Percentiles rank a stretch among this genome's conserved stretches.
phyloP scores from a whole-genome alignment of 495 filamentous ascomycete genomes.

The Margaritispora aquatica region DNA sequence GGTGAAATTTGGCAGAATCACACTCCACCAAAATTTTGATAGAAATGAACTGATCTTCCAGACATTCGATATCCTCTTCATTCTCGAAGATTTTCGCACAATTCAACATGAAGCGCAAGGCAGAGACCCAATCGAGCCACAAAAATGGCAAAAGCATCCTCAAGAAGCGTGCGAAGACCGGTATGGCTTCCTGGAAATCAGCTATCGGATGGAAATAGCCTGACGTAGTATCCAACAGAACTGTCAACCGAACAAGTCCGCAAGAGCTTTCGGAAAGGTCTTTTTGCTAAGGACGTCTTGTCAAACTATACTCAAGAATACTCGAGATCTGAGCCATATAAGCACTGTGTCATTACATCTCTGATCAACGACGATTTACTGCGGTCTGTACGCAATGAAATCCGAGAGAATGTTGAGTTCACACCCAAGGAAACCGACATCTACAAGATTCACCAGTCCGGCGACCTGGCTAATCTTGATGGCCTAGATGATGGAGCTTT shows the following conservation, averaged over 20 bases:
- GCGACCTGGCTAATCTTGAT: slow-evolving; percentile 94
- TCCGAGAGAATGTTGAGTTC: slow-evolving; percentile 82
- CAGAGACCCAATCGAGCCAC: slow-evolving; percentile 18
- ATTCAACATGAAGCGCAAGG: slow-evolving; percentile 24
- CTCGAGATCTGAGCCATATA: slow-evolving; percentile 72
- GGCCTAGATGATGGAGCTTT: slow-evolving; percentile 80
- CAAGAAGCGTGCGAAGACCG: slow-evolving; percentile 25
- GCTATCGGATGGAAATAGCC: background rate
- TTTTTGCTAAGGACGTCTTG: slow-evolving; percentile 65
- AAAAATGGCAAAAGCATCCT: slow-evolving; percentile 17
- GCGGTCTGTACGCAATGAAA: slow-evolving; percentile 81
- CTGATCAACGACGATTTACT: slow-evolving; percentile 76
- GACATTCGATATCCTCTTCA: background rate
- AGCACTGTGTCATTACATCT: slow-evolving; percentile 78
- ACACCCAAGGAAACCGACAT: slow-evolving; percentile 99
- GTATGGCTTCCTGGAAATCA: slow-evolving; percentile 9
- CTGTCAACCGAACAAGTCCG: slow-evolving; percentile 19
- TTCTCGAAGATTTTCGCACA: background rate
- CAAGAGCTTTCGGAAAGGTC: slow-evolving; percentile 61
- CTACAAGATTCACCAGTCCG: slow-evolving; percentile 98
- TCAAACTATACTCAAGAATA: slow-evolving; percentile 65
- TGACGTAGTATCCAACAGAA: slow-evolving; percentile 12
- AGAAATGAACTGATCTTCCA: slow-evolving; percentile 15
- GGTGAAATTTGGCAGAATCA: slow-evolving; percentile 13
- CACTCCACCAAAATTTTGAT: slow-evolving; percentile 7